These are phyloP conservation scores for Gossypium sturtianum DNA, from an alignment of 345 rosid species.

Conservation along the genomic window DNA sequence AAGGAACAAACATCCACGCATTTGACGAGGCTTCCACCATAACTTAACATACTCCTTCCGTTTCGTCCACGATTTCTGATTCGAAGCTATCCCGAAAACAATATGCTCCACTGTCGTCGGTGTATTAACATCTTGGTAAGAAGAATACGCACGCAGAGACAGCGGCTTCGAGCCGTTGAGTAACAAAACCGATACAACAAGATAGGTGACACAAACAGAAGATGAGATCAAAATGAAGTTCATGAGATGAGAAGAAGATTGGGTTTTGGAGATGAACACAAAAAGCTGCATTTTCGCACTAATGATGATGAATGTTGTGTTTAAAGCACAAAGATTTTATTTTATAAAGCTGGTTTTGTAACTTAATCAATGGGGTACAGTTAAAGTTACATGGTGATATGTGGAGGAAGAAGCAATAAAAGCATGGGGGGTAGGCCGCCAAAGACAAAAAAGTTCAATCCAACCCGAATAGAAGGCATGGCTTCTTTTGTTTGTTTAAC, in stretches of 20 bases:
- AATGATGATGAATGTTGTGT: neutral
- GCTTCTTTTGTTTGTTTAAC: neutral
- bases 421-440: neutral
- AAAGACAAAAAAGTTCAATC: neutral
- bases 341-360: neutral
- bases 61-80: slow-evolving; percentile 42
- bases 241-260: slow-evolving; percentile 28
- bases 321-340: neutral
- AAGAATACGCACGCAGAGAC: slow-evolving; percentile 15
- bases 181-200: slow-evolving; percentile 38
- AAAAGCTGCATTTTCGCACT: slow-evolving; percentile 32
- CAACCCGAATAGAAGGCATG: neutral
- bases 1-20: slow-evolving; percentile 78
- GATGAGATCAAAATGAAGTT: slow-evolving; percentile 34
- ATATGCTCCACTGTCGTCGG: slow-evolving; percentile 46
- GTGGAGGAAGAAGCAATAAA: neutral
- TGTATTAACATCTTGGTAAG: slow-evolving; percentile 18
- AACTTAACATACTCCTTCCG: slow-evolving; percentile 59
- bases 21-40: slow-evolving; percentile 63
- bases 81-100: slow-evolving; percentile 71
- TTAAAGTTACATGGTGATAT: no score
- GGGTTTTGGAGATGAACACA: slow-evolving; percentile 26
- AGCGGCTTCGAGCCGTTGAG: slow-evolving; percentile 28
- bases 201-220: slow-evolving; percentile 35
- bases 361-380: neutral